A percentile compares a stretch with the other conserved stretches of the same genome.
These are phyloP conservation scores for Sporothrix sp. DNA, from an alignment of 2,329 filamentous ascomycete genomes.

Conservation along the genomic window DNA sequence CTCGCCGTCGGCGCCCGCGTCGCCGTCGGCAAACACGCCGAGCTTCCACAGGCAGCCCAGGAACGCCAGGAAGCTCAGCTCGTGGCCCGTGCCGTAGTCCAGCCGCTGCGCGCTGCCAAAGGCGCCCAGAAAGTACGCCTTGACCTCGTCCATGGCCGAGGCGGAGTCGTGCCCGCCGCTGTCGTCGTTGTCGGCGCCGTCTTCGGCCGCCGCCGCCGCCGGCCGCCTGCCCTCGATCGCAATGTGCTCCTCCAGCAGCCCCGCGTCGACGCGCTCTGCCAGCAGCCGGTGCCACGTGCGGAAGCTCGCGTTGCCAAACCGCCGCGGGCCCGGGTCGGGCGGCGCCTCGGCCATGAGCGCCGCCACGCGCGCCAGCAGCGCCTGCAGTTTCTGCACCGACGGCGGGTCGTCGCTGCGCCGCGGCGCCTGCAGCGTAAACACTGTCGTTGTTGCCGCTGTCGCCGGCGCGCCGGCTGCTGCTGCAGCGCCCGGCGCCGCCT, in stretches of 20 bases:
- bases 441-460: conserved; percentile 28
- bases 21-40: conserved; percentile 57
- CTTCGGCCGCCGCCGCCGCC: conserved; percentile 10
- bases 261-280: conserved; percentile 43
- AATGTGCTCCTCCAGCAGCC: conserved; percentile 20
- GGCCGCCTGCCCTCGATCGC: conserved; percentile 6
- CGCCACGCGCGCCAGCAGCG: conserved; percentile 55
- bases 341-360: conserved; percentile 66
- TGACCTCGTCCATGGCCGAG: conserved; percentile 50
- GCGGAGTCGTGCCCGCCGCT: conserved; percentile 18
- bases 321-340: conserved; percentile 72
- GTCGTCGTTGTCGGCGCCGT: conserved; percentile 19
- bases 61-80: conserved; percentile 90
- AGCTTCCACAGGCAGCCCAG: conserved; percentile 86
- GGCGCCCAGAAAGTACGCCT: conserved; percentile 68
- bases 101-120: conserved; percentile 85
- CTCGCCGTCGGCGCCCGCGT: conserved; percentile 27
- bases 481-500: conserved; percentile 14
- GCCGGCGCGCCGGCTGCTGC: conserved; percentile 21
- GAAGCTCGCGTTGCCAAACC: conserved; percentile 90
- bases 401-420: conserved; percentile 33
- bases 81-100: conserved; percentile 94
- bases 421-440: conserved; percentile 35
- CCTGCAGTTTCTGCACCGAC: conserved; percentile 54
- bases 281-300: conserved; percentile 70